Evolutionary conservation across 805 yeast species (phyloP).

Genomic region (Starmerella stellata): DNA sequence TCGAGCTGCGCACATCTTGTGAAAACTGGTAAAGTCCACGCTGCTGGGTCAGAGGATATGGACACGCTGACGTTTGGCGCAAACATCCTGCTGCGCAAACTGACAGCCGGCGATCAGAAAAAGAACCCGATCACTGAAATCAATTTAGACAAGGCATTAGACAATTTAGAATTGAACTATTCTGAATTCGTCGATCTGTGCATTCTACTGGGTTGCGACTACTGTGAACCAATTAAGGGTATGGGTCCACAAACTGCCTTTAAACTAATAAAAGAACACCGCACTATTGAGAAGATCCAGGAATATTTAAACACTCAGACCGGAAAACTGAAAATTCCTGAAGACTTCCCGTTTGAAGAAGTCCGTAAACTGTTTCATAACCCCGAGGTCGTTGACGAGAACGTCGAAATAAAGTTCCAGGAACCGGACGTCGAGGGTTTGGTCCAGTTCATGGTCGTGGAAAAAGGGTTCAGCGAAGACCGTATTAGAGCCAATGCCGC

Average conservation of each 20-base stretch:
- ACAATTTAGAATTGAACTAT: conserved; percentile 56
- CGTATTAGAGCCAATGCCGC: conserved; percentile 76
- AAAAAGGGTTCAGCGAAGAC: conserved; percentile 86
- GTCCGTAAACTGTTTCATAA: conserved; percentile 67
- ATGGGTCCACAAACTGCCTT: conserved; percentile 91
- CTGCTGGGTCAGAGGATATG: conserved; percentile 98
- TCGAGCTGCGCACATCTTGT: conserved; percentile 96
- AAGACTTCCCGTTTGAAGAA: conserved; percentile 80
- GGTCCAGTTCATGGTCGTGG: conserved; percentile 61
- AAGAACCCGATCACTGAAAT: conserved; percentile 84
- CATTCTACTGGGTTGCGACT: conserved; percentile 89
- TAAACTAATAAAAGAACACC: conserved; percentile 73
- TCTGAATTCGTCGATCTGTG: conserved; percentile 77
- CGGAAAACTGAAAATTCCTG: conserved; percentile 72
- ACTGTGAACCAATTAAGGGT: conserved; percentile 87
- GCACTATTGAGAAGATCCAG: conserved; percentile 60
- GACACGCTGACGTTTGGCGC: conserved; percentile 89
- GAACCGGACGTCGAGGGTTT: conserved; percentile 79
- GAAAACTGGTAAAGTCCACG: conserved; percentile 75
- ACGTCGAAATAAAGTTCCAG: conserved; percentile 60
- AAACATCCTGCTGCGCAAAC: conserved; percentile 63
- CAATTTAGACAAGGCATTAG: conserved; percentile 45
- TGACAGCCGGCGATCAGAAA: conserved; percentile 86
- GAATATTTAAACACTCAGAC: conserved; percentile 34
- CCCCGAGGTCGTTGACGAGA: conserved; percentile 56